Conservation (phyloP, 768 basidiomycete genomes). For the Pilatotrama ljubarskyi region DNA sequence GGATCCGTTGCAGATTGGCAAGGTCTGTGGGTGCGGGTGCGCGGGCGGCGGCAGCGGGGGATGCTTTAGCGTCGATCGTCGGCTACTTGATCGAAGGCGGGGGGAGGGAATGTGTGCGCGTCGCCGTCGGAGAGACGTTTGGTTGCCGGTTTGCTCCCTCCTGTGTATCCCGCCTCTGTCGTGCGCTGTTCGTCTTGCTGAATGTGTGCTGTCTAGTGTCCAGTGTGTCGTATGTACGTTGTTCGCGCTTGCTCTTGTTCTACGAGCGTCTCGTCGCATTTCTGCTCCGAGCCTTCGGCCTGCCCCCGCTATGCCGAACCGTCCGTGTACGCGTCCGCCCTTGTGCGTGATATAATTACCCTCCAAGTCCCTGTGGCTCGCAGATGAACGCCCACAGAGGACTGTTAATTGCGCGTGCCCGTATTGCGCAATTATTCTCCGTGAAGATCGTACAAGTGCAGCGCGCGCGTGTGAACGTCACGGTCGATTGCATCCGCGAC, state of each 20-base stretch:
- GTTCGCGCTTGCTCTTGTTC: not conserved
- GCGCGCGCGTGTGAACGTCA: too few species aligned
- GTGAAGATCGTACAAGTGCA: too few species aligned
- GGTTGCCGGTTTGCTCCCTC: slow-evolving; percentile 7
- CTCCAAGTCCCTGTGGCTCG: too few species aligned
- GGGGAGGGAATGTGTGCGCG: not conserved
- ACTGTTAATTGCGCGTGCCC: too few species aligned
- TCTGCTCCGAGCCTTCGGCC: too few species aligned
- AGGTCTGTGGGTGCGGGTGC: not conserved
- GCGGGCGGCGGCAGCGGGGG: not conserved
- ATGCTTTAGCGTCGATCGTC: slow-evolving; percentile 7
- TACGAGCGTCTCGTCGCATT: too few species aligned
- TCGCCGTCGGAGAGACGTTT: not conserved
- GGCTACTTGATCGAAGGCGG: slow-evolving; percentile 12
- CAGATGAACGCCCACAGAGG: too few species aligned
- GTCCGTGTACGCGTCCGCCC: too few species aligned
- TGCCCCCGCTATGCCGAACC: too few species aligned
- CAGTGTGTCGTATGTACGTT: slow-evolving; percentile 11
- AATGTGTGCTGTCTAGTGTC: not conserved
- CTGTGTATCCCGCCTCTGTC: not conserved
- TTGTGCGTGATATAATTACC: too few species aligned
- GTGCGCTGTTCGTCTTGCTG: not conserved
- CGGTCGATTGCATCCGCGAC: too few species aligned
- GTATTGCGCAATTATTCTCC: too few species aligned
- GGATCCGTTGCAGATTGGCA: not conserved